Conservation (phyloP, 768 basidiomycete genomes). For the Russula vinacea region DNA sequence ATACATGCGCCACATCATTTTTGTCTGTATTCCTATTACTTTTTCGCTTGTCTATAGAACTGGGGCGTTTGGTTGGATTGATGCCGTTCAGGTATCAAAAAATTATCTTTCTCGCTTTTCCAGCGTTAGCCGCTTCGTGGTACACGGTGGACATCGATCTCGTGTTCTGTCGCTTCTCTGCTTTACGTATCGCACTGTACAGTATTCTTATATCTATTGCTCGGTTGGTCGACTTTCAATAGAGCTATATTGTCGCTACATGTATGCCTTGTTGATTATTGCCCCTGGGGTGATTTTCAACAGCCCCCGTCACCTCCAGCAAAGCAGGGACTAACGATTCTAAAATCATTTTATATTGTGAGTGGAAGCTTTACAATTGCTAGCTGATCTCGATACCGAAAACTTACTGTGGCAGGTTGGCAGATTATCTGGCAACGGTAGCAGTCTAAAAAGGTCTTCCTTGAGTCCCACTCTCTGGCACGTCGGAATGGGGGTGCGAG, state of each 20-base stretch:
- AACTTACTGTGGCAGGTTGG: too few relatives aligned
- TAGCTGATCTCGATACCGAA: too few relatives aligned
- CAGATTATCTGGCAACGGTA: too few relatives aligned
- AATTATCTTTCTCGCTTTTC: neutral
- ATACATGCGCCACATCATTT: slow-evolving; percentile 24
- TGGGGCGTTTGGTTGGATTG: slow-evolving; percentile 27
- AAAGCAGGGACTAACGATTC: too few relatives aligned
- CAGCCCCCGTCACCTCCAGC: too few relatives aligned
- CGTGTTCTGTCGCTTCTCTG: slow-evolving; percentile 13
- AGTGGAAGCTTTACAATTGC: too few relatives aligned
- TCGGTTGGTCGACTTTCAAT: slow-evolving; percentile 18
- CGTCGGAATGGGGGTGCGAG: too few relatives aligned
- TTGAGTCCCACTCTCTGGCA: too few relatives aligned
- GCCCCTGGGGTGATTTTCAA: too few relatives aligned
- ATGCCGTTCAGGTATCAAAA: slow-evolving; percentile 9
- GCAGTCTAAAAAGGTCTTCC: too few relatives aligned
- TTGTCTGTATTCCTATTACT: slow-evolving; percentile 24
- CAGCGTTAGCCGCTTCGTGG: slow-evolving; percentile 4
- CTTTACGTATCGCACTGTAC: slow-evolving; percentile 20
- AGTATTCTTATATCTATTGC: slow-evolving; percentile 28
- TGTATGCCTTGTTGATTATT: neutral
- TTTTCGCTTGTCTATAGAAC: slow-evolving; percentile 21
- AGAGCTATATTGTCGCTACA: slow-evolving; percentile 8
- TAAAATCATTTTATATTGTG: too few relatives aligned
- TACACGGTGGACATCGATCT: slow-evolving; percentile 7